Evolutionary conservation across 345 rosid genomes (phyloP).

Genomic region (Hypericum androsaemum): DNA sequence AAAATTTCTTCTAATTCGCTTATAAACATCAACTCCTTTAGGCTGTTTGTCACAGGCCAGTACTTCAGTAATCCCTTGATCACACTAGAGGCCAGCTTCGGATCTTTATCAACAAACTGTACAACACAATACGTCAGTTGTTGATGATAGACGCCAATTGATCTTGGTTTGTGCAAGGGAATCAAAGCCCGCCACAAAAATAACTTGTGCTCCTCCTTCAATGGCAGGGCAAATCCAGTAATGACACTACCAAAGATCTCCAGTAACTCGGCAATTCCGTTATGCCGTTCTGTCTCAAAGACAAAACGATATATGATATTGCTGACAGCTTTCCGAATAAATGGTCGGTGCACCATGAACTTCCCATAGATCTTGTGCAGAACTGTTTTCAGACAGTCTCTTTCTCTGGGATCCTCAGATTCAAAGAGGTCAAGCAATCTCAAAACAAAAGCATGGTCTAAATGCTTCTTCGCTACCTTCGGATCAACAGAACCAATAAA

Average conservation of each 20-base stretch:
- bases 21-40: constrained; percentile 77
- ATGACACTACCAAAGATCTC: constrained; percentile 76
- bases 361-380: constrained; percentile 62
- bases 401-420: constrained; percentile 75
- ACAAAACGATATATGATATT: constrained; percentile 62
- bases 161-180: constrained; percentile 72
- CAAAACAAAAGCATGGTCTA: constrained; percentile 51
- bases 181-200: constrained; percentile 54
- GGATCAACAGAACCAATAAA: constrained; percentile 54
- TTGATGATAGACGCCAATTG: constrained; percentile 67
- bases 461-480: constrained; percentile 60
- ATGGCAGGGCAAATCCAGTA: constrained; percentile 68
- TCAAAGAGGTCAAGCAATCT: constrained; percentile 67
- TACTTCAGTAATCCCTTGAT: constrained; percentile 60
- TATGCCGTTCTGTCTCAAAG: constrained; percentile 60
- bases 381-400: constrained; percentile 68
- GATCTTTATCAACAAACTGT: constrained; percentile 70
- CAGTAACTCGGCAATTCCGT: constrained; percentile 64
- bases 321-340: constrained; percentile 56
- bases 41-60: constrained; percentile 79
- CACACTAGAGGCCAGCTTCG: constrained; percentile 40
- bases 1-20: constrained; percentile 76
- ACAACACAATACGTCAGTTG: constrained; percentile 59
- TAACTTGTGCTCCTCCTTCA: constrained; percentile 65
- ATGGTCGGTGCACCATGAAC: constrained; percentile 66